Evolutionary conservation across 441 rosid genomes (phyloP).

Genomic region (Cnidoscolus chayamansa): DNA sequence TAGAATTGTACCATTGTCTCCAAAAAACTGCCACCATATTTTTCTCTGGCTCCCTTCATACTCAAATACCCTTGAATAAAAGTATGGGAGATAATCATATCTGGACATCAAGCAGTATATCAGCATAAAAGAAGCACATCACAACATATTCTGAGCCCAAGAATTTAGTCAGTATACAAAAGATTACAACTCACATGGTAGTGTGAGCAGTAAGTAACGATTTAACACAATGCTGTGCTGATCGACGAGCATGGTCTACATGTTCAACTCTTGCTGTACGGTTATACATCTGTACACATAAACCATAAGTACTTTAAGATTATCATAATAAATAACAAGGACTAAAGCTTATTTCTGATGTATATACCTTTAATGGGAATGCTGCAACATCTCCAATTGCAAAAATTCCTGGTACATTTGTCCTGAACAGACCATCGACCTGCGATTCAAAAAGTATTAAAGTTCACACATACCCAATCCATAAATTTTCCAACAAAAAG

Average conservation of each 20-base stretch:
- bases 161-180: background rate
- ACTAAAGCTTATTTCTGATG: conserved; percentile 21
- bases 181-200: conserved; percentile 44
- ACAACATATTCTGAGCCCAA: background rate
- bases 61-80: conserved; percentile 88
- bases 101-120: conserved; percentile 38
- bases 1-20: conserved; percentile 67
- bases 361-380: conserved; percentile 74
- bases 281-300: conserved; percentile 60
- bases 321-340: background rate
- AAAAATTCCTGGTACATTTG: conserved; percentile 80
- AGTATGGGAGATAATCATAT: conserved; percentile 87
- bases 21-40: conserved; percentile 93
- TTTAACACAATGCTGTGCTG: conserved; percentile 84
- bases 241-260: conserved; percentile 87
- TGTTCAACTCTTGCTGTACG: conserved; percentile 83
- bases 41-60: conserved; percentile 88
- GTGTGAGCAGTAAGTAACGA: conserved; percentile 66
- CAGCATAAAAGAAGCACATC: conserved; percentile 11
- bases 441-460: conserved; percentile 28
- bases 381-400: conserved; percentile 96
- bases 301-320: conserved; percentile 20
- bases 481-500: background rate
- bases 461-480: background rate
- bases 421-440: conserved; percentile 85